phyloP scores from a whole-genome alignment of 129 eudicot genomes.

The Flaveria robusta region DNA sequence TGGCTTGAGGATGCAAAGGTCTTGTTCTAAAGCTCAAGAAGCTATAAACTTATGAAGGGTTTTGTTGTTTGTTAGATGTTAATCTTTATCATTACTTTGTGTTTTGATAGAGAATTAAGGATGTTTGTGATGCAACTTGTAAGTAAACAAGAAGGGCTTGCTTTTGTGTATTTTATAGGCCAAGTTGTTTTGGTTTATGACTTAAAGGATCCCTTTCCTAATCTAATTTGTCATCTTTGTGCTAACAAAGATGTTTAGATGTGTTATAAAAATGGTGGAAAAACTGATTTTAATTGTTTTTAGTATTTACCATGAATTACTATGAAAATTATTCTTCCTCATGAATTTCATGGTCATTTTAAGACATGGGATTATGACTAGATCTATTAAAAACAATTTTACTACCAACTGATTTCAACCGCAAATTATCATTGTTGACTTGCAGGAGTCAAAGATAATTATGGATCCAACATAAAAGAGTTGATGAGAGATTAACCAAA shows the following conservation, averaged over 20 bases:
- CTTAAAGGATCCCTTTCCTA: background rate
- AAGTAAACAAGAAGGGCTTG: constrained; percentile 28
- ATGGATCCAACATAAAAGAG: too few species aligned
- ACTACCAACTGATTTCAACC: too few species aligned
- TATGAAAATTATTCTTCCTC: too few species aligned
- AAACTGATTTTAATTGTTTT: background rate
- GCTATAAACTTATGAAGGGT: constrained; percentile 36
- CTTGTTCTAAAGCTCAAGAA: constrained; percentile 68
- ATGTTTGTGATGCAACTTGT: constrained; percentile 31
- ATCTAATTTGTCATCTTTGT: constrained; percentile 5
- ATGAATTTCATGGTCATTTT: too few species aligned
- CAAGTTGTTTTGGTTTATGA: constrained; percentile 24
- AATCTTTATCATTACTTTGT: constrained; percentile 20
- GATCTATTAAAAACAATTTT: too few species aligned
- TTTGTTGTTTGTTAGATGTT: constrained; percentile 26
- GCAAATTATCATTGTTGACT: too few species aligned
- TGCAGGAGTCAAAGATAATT: too few species aligned
- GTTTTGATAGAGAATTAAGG: constrained; percentile 33
- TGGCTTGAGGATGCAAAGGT: constrained; percentile 85
- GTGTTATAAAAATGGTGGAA: background rate
- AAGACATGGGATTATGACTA: too few species aligned
- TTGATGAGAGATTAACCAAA: too few species aligned
- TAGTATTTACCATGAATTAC: background rate
- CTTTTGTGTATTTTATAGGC: background rate
- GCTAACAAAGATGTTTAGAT: constrained; percentile 16